phyloP scores from a whole-genome alignment of 768 basidiomycete genomes.

The Termitomyces bulborhizus region DNA sequence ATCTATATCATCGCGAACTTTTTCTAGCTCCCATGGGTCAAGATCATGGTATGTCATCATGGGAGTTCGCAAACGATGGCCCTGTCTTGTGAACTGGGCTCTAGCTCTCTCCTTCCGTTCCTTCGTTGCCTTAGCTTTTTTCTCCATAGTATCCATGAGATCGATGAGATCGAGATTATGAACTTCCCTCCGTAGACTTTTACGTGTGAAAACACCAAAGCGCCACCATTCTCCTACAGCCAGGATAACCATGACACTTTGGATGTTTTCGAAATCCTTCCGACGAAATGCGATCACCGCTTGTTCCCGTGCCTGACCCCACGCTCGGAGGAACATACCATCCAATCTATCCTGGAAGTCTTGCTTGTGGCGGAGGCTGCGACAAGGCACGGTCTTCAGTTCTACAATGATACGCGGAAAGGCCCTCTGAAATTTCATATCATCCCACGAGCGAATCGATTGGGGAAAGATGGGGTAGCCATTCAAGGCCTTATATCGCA shows the following conservation, averaged over 20 bases:
- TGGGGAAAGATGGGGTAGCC: not conserved
- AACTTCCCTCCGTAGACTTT: no score
- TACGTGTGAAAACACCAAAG: not conserved
- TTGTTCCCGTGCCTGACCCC: not conserved
- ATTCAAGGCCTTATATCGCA: not conserved
- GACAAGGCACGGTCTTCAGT: not conserved
- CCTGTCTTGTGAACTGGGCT: no score
- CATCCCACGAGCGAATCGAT: not conserved
- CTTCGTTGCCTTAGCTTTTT: no score
- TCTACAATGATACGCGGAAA: not conserved
- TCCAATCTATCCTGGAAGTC: not conserved
- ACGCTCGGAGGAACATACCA: no score
- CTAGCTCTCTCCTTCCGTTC: no score
- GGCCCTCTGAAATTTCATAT: not conserved
- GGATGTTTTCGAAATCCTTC: not conserved
- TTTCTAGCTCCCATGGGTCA: no score
- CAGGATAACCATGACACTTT: not conserved
- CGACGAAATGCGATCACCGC: not conserved
- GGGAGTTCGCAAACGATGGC: no score
- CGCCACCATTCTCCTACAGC: not conserved
- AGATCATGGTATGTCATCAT: no score
- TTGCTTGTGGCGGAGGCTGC: not conserved
- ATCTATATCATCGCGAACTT: no score
- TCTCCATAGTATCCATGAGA: no score
- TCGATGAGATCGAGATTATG: no score